phyloP scores from a whole-genome alignment of 768 basidiomycete species.

The Ramaria sp. region DNA sequence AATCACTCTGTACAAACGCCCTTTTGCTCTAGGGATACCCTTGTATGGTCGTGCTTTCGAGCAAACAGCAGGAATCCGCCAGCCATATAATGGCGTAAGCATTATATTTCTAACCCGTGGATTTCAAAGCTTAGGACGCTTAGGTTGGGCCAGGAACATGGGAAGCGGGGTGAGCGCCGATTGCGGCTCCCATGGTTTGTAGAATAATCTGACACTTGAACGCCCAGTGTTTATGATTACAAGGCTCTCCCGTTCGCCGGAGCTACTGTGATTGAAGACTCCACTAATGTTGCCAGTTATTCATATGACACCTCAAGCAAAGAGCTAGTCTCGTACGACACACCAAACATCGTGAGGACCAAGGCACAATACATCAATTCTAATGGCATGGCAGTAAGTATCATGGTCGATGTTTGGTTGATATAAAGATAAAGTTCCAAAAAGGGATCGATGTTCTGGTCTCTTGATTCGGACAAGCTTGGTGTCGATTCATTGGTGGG shows the following conservation, averaged over 20 bases:
- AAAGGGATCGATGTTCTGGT: conserved; percentile 65
- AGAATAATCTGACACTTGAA: background rate
- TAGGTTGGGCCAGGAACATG: conserved; percentile 66
- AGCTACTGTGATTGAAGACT: conserved; percentile 55
- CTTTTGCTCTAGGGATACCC: conserved; percentile 43
- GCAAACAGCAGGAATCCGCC: conserved; percentile 54
- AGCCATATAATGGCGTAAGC: conserved; percentile 55
- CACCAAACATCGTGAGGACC: conserved; percentile 48
- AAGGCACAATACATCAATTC: conserved; percentile 61
- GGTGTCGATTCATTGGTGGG: conserved; percentile 49
- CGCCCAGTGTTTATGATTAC: conserved; percentile 53
- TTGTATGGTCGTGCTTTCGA: conserved; percentile 76
- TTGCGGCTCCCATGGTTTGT: background rate
- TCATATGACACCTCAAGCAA: conserved; percentile 58
- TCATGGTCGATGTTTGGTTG: background rate
- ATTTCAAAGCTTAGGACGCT: no score
- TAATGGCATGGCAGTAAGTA: conserved; percentile 36
- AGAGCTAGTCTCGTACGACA: conserved; percentile 72
- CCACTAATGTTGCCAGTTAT: conserved; percentile 61
- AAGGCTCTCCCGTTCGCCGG: conserved; percentile 49
- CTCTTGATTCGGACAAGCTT: conserved; percentile 47
- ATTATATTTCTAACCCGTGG: background rate
- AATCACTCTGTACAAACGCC: background rate
- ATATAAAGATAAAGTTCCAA: background rate
- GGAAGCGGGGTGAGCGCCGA: conserved; percentile 35